Conservation (phyloP, 345 rosid genomes). For the Moringa oleifera region DNA sequence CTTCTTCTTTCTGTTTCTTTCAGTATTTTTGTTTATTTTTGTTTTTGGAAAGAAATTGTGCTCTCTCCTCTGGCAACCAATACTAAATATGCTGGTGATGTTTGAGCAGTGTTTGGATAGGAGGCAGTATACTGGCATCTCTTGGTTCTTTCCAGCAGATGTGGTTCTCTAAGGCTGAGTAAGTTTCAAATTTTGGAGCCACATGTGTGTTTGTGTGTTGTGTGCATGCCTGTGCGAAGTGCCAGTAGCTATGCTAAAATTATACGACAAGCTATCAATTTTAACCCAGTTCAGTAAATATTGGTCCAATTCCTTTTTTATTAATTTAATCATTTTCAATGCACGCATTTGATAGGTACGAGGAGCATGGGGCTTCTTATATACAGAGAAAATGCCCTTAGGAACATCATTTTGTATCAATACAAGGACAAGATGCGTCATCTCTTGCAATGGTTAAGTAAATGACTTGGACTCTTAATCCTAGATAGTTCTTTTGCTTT, state of each 20-base stretch:
- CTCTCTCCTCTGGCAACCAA: no score
- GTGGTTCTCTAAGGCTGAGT: constrained; percentile 97
- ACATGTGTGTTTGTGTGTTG: no score
- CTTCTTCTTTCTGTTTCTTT: background rate
- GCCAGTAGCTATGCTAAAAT: no score
- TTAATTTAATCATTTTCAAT: no score
- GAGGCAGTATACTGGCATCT: constrained; percentile 87
- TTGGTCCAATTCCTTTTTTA: background rate
- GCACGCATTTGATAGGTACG: constrained; percentile 54
- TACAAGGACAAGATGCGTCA: constrained; percentile 3
- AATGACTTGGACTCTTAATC: background rate
- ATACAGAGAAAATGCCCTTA: constrained; percentile 95
- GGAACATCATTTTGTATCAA: background rate
- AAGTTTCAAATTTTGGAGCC: constrained; percentile 9
- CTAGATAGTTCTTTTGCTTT: background rate
- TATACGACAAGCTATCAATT: background rate
- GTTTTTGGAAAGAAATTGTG: background rate
- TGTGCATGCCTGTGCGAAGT: no score
- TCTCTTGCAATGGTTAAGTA: background rate
- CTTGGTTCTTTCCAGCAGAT: constrained; percentile 93
- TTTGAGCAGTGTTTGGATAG: constrained; percentile 85
- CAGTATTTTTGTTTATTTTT: background rate
- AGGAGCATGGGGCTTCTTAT: constrained; percentile 96
- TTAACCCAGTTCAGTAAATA: background rate
- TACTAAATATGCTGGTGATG: background rate